Percentiles rank a stretch among this genome's conserved stretches.
phyloP scores from a whole-genome alignment of 202 grass and related monocot species.

The Zoysia matrella region DNA sequence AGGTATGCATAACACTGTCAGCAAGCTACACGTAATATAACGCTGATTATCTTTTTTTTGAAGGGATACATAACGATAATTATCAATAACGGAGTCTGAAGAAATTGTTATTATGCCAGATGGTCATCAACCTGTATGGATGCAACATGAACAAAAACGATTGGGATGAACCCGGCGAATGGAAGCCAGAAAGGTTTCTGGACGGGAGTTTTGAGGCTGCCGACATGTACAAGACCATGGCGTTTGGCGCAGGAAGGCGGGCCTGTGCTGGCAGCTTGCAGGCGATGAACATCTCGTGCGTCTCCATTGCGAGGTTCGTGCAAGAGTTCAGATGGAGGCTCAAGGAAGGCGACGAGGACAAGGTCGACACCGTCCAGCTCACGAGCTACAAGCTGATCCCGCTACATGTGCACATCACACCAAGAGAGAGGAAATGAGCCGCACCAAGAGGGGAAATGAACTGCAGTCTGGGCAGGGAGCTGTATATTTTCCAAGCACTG shows the following conservation, averaged over 20 bases:
- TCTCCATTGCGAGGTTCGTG: conserved; percentile 63
- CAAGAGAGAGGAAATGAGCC: conserved; percentile 41
- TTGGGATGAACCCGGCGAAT: conserved; percentile 68
- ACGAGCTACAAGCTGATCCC: conserved; percentile 68
- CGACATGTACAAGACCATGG: conserved; percentile 84
- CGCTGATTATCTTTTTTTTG: too few relatives aligned
- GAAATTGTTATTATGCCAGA: conserved; percentile 25
- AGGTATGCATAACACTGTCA: conserved; percentile 51
- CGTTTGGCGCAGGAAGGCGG: conserved; percentile 78
- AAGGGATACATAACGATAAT: neutral
- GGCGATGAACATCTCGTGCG: conserved; percentile 63
- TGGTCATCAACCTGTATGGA: conserved; percentile 78
- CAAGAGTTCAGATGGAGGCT: conserved; percentile 78
- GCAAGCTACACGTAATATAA: neutral
- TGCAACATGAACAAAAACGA: conserved; percentile 86
- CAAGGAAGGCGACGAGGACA: conserved; percentile 69
- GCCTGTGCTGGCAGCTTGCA: conserved; percentile 72
- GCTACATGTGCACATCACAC: conserved; percentile 52
- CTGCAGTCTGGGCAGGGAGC: neutral
- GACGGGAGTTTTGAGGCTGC: conserved; percentile 43
- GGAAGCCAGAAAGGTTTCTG: conserved; percentile 88
- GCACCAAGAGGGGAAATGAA: too few relatives aligned
- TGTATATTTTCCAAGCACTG: neutral
- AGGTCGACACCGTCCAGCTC: conserved; percentile 68
- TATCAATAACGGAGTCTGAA: neutral